Base-by-base conservation (phyloP, 306 rosid genomes). In the Begonia peltatifolia region DNA sequence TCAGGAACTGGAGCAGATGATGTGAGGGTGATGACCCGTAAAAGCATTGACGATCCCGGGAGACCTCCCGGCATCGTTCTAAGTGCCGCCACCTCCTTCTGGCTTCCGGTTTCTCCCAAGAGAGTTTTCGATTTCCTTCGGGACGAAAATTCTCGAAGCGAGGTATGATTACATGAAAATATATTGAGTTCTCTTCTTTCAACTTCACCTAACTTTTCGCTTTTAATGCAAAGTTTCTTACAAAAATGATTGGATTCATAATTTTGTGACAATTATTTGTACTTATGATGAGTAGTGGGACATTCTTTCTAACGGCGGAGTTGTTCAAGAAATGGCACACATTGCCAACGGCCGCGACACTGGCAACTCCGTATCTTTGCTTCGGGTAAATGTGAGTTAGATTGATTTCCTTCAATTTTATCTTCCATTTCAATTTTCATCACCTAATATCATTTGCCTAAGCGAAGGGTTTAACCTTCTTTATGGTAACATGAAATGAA, bases 261-360 rank as follows among this genome's bases (percentile, higher is more conserved):
- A 3, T 46, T 46, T 46, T 11, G 49, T 13, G 20, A 12, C 18
- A 13, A 13, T 48, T 15, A 47, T 12, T 13, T 48, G 20, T 15
- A 15, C 52, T 13, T 2, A 0, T 6, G 9, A 15, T 48, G 6
- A 9, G 66, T 71, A 92, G 99, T 92, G 99, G 99, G 99, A 92
- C 50, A 86, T 92, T 68, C 99, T 92, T 48, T 86, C 99, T 2
- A 86, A 92, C 35, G 96, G 96, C 0, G 94, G 96, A 59, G 82
- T 64, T 36, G 94, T 86, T 42, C 96, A 86, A 79, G 96, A 86
- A 79, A 86, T 92, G 94, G 96, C 94, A 9, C 99, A 92, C 66
- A 86, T 92, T 48, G 96, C 99, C 36, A 86, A 86, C 11, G 99
- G 96, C 36, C 60, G 84, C 6, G 94, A 92, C 12, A 86, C 93